Percentiles rank a stretch among this genome's conserved stretches.
Conservation (phyloP, 2,329 filamentous ascomycete genomes). For the Fusarium sp. region DNA sequence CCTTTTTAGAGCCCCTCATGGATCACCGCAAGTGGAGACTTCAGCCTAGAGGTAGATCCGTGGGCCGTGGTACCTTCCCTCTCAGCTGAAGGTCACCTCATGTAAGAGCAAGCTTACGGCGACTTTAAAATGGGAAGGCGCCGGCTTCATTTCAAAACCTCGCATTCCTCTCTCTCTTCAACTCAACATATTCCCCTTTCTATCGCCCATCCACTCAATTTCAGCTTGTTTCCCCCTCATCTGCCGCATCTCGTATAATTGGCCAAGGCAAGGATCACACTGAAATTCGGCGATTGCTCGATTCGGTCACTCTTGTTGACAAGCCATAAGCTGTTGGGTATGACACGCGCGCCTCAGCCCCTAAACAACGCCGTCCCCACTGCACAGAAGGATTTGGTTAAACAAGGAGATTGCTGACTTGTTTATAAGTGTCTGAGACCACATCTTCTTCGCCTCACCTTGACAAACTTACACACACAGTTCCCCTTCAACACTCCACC, state of each 20-base stretch:
- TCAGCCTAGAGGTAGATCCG: slow-evolving; percentile 28
- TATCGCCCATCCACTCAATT: slow-evolving; percentile 5
- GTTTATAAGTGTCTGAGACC: slow-evolving; percentile 9
- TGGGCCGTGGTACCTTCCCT: slow-evolving; percentile 23
- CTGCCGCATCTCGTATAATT: slow-evolving; percentile 14
- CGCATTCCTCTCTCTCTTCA: slow-evolving; percentile 5
- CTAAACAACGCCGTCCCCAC: slow-evolving; percentile 28
- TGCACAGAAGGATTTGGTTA: slow-evolving; percentile 3
- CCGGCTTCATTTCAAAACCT: slow-evolving; percentile 10
- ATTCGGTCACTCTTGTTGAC: slow-evolving; percentile 38
- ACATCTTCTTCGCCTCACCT: neutral
- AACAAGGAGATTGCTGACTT: slow-evolving; percentile 26
- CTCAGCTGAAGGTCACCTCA: slow-evolving; percentile 27
- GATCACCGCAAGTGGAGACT: slow-evolving; percentile 27
- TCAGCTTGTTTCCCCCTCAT: neutral
- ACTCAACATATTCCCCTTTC: neutral
- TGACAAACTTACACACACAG: neutral
- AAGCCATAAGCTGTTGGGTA: slow-evolving; percentile 31
- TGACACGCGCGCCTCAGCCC: slow-evolving; percentile 32
- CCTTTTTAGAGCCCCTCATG: neutral
- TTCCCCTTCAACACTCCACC: neutral
- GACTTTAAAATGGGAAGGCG: slow-evolving; percentile 34
- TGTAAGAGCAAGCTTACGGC: slow-evolving; percentile 6
- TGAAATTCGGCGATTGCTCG: slow-evolving; percentile 43
- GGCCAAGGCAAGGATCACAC: slow-evolving; percentile 24